Base-by-base conservation (phyloP, 108 stramenopile genomes). In the Nitzschia putrida region DNA sequence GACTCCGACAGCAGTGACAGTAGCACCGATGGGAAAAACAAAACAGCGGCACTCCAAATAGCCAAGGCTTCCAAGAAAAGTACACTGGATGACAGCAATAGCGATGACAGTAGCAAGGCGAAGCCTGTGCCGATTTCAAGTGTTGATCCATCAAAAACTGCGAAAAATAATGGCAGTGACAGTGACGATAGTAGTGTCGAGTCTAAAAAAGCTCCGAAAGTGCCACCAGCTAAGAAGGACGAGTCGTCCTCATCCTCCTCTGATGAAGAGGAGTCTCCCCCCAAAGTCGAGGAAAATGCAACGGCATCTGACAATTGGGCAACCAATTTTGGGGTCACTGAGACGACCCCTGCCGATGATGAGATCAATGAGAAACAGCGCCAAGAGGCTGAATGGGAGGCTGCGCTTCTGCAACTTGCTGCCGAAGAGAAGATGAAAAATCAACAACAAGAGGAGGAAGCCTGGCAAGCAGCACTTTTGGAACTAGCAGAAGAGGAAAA, bases 341-440 rank as follows among this genome's bases (percentile, higher is more conserved):
- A 60, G 1, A 4, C 18, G n/a, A 16, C 47, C 2, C 47, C 47
- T 49, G n/a, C 14, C 2, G 3, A 18, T 16, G 47, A 49, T 6
- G 38, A 60, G n/a, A n/a, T 11, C 12, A 22, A 52, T 23, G 26
- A 51, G n/a, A 26, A 42, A 39, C 11, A 52, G 7, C 43, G 13
- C 65, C 6, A 51, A 39, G 51, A 69, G 14, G 68, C 37, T 1
- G 68, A 39, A 18, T 69, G 68, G 68, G 22, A 69, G 20, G 68
- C 54, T 14, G 68, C 68, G 8, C 25, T 69, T 38, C n/a, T 57
- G 56, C 40, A 45, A 41, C 56, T 69, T 7, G 68, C 68, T 6
- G 68, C 55, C 39, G 68, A 69, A 44, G 68, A 57, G 39, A 29
- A 34, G 25, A 22, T 21, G 56, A 69, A 69, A 18, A 69, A 57